phyloP scores from a whole-genome alignment of 202 grass and related monocot species.

The Panicum virgatum region DNA sequence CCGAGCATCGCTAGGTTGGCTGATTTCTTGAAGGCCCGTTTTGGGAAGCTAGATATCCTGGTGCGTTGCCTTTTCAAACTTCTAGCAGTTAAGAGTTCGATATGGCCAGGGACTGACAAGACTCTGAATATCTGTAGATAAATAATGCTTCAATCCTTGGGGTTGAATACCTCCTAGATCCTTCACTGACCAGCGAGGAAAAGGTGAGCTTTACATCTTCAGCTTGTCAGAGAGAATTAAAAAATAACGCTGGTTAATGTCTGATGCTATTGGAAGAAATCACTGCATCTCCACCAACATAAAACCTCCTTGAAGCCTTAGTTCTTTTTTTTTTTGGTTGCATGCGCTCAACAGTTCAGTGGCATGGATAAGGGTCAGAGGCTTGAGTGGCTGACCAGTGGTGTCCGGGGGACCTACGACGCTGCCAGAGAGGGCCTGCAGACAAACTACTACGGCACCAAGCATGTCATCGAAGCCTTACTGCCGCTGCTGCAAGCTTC shows the following conservation, averaged over 20 bases:
- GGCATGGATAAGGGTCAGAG: neutral
- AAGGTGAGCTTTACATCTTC: slow-evolving; percentile 8
- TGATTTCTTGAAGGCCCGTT: slow-evolving; percentile 40
- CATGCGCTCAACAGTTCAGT: neutral
- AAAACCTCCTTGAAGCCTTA: too few species aligned
- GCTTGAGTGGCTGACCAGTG: neutral
- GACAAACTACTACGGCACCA: slow-evolving; percentile 63
- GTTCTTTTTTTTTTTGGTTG: neutral
- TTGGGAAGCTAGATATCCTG: slow-evolving; percentile 60
- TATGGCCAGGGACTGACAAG: neutral
- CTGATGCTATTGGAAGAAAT: too few species aligned
- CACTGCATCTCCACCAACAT: too few species aligned
- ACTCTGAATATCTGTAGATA: slow-evolving; percentile 11
- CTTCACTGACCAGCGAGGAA: neutral
- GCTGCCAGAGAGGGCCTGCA: slow-evolving; percentile 34
- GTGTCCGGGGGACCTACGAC: slow-evolving; percentile 14
- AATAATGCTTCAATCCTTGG: slow-evolving; percentile 47
- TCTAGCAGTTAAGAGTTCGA: neutral
- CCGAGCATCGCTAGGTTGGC: slow-evolving; percentile 35
- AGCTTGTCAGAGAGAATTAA: too few species aligned
- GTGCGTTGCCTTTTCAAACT: neutral
- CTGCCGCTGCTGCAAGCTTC: slow-evolving; percentile 50
- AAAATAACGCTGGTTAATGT: too few species aligned
- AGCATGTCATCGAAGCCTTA: slow-evolving; percentile 39
- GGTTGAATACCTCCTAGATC: neutral